Conservation (phyloP, 495 filamentous ascomycete species). For the Aspergillus homomorphus region DNA sequence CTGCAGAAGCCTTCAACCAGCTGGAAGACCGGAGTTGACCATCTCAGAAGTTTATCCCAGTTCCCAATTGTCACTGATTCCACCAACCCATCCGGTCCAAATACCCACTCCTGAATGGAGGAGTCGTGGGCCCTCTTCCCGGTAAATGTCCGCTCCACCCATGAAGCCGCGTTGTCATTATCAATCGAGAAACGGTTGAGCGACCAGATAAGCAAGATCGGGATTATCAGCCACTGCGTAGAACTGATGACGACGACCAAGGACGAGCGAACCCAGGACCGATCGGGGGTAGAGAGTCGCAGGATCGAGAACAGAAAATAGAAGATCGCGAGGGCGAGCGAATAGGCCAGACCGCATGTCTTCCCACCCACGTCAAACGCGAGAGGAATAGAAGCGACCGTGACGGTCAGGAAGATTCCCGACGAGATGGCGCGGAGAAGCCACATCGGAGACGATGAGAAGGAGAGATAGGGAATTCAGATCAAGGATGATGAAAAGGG, state of each 20-base stretch:
- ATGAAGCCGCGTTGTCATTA: slow-evolving; percentile 62
- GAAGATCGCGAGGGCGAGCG: slow-evolving; percentile 78
- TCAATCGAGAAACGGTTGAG: slow-evolving; percentile 92
- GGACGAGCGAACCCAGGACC: slow-evolving; percentile 67
- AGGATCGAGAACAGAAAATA: slow-evolving; percentile 84
- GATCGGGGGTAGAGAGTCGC: slow-evolving; percentile 75
- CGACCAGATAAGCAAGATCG: slow-evolving; percentile 86
- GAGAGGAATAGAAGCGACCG: slow-evolving; percentile 89
- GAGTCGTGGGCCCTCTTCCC: slow-evolving; percentile 60
- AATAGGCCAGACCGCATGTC: slow-evolving; percentile 89
- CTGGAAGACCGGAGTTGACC: slow-evolving; percentile 94
- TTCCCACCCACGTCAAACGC: slow-evolving; percentile 96
- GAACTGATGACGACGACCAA: slow-evolving; percentile 61
- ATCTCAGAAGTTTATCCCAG: slow-evolving; percentile 87
- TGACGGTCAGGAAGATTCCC: slow-evolving; percentile 77
- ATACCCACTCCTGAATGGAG: slow-evolving; percentile 75
- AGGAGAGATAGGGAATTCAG: slow-evolving; percentile 1
- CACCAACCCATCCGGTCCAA: slow-evolving; percentile 72
- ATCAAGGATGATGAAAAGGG: background rate
- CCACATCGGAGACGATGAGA: slow-evolving; percentile 53
- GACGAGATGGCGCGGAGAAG: slow-evolving; percentile 68
- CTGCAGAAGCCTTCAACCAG: slow-evolving; percentile 95
- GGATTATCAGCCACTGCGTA: slow-evolving; percentile 80
- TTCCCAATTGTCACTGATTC: slow-evolving; percentile 75
- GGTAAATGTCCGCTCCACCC: slow-evolving; percentile 78